Evolutionary conservation across 208 protist genomes (phyloP), one percentile per base, ranked within the genome.

Genomic region (Trypanosoma caninum): DNA sequence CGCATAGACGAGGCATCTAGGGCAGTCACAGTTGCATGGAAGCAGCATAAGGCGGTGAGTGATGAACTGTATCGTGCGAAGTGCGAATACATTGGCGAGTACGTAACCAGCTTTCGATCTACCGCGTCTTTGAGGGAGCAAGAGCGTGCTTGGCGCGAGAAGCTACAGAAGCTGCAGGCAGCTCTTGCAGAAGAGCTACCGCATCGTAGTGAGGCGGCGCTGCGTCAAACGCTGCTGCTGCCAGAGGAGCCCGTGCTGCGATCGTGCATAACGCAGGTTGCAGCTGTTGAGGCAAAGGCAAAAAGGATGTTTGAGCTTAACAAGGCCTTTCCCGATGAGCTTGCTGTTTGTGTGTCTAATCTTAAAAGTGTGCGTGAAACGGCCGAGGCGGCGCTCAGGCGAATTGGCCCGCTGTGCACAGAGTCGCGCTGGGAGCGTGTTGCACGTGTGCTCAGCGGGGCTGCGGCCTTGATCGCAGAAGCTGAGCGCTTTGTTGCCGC

Each of bases 191-290:
- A 35, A 33, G 33, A 47, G 11, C 37, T 64, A n/a, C 23, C 22
- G 10, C 25, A 37, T 22, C 47, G 45, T 16, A 9, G 34, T 20
- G 35, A 64, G n/a, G 45, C 33, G 27, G 47, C 31, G 33, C 35
- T 64, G 34, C 46, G 59, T 30, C 47, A 64, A n/a, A 22, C 59
- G 3, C 59, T 64, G 0, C 23, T 65, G 9, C 59, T 65, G 14
- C 59, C 59, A 20, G 37, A 38, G 27, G 37, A 18, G 5, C 8
- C 58, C 3, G 47, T 16, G 27, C 10, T 65, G 16, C 50, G 40
- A 2, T 3, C 22, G 27, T 57, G 59, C 25, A n/a, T 65, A 10
- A 16, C 47, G 20, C 46, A 50, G 8, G 59, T 38, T 1, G 38
- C 30, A 30, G 11, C 37, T 0, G 50, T 33, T 35, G 27, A 47